These are phyloP conservation scores for Zygoascus meyerae DNA, from an alignment of 1,139 yeast genomes.

Conservation along the genomic window DNA sequence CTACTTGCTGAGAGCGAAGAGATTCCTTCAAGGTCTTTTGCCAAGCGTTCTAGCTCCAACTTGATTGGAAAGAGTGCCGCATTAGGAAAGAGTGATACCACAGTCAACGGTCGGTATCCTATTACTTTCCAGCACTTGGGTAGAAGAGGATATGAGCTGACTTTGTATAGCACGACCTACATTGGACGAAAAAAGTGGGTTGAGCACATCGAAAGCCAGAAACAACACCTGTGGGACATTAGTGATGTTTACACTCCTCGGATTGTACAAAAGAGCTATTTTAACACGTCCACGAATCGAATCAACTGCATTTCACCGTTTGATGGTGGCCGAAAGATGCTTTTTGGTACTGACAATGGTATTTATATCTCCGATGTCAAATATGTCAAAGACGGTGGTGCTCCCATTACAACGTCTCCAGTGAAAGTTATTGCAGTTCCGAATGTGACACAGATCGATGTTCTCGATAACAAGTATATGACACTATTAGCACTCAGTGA, in stretches of 20 bases:
- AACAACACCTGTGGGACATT: constrained; percentile 60
- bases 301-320: constrained; percentile 92
- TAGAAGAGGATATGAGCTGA: constrained; percentile 59
- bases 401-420: constrained; percentile 63
- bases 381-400: constrained; percentile 29
- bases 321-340: constrained; percentile 86
- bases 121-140: constrained; percentile 51
- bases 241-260: constrained; percentile 77
- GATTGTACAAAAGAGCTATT: constrained; percentile 59
- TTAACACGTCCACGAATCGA: constrained; percentile 57
- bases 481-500: constrained; percentile 78
- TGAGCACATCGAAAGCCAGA: constrained; percentile 75
- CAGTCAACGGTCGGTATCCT: constrained; percentile 39
- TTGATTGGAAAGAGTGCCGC: constrained; percentile 30
- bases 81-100: background rate
- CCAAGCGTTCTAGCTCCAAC: constrained; percentile 40
- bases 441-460: constrained; percentile 85
- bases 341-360: constrained; percentile 91
- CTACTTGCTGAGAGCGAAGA: constrained; percentile 75
- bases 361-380: constrained; percentile 62
- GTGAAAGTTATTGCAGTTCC: constrained; percentile 69
- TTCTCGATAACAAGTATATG: constrained; percentile 76
- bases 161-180: constrained; percentile 57
- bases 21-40: constrained; percentile 52
- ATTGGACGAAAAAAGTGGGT: constrained; percentile 76